Evolutionary conservation across 2,329 filamentous ascomycete genomes (phyloP), one percentile per base, ranked within the genome.

Genomic region (Alternaria rosae): DNA sequence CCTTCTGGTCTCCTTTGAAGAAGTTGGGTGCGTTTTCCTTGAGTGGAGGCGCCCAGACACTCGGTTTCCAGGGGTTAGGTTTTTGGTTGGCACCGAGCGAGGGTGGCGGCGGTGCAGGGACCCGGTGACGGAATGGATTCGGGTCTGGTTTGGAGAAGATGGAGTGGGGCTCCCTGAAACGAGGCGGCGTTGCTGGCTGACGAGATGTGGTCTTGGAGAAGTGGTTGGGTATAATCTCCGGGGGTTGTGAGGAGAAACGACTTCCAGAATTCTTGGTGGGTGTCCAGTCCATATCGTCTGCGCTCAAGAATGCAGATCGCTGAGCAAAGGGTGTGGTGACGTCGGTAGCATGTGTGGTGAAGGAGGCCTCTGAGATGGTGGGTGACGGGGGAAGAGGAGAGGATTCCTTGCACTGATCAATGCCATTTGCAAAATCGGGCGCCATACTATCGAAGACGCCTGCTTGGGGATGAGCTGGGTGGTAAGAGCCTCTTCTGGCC

Each of bases 261-360:
- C 64, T 60, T 15, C 57, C 54, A 6, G 47, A 21, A 44, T 0
- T 30, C 47, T 51, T 62, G 11, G 87, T 88, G 1, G 89, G 89
- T 3, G 88, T 86, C 88, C 91, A 92, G 71, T 93, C 91, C 91
- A 94, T 93, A 57, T 86, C 85, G 41, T 90, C 86, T 1, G 81
- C 81, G 17, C 66, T 63, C 20, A 66, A 58, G 25, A 65, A 65
- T 21, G 47, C 53, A 61, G 54, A 58, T 43, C 61, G 57, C 45
- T 61, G 57, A 6, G 53, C 43, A 30, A 66, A 69, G 8, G 72
- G 71, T 2, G 74, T 76, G 11, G 69, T 72, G 58, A 61, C 69
- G 7, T 74, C 71, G 28, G 68, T 77, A 25, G 68, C 68, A 57
- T 72, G 57, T 10, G 70, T 71, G 0, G 66, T 65, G 21, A 69